phyloP scores from a whole-genome alignment of 257 asterid genomes.

The Scutellaria baicalensis region DNA sequence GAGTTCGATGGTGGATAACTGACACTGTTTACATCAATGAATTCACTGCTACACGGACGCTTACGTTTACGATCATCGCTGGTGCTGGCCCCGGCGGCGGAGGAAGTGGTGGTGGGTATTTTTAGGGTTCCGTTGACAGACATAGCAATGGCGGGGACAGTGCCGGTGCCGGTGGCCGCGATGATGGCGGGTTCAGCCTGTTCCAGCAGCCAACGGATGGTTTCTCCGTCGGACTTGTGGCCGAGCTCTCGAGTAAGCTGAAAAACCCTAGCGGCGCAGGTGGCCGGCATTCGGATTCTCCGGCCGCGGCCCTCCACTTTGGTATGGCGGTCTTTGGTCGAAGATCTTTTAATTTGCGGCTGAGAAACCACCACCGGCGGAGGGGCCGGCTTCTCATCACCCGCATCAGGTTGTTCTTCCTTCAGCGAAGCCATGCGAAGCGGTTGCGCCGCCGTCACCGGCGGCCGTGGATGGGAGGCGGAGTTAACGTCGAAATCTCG shows the following conservation, averaged over 20 bases:
- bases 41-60: constrained; percentile 18
- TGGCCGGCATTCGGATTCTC: constrained; percentile 66
- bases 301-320: constrained; percentile 75
- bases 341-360: constrained; percentile 34
- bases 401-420: constrained; percentile 25
- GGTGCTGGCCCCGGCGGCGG: constrained; percentile 5
- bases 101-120: constrained; percentile 38
- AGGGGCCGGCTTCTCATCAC: constrained; percentile 18
- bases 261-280: constrained; percentile 75
- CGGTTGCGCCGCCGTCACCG: constrained; percentile 22
- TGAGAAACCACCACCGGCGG: background rate
- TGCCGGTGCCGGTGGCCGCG: constrained; percentile 69
- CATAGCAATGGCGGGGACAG: constrained; percentile 63
- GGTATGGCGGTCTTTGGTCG: constrained; percentile 59
- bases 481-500: background rate
- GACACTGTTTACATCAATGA: constrained; percentile 18
- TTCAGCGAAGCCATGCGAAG: constrained; percentile 30
- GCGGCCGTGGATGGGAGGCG: background rate
- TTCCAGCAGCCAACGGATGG: constrained; percentile 68
- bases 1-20: background rate
- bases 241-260: constrained; percentile 76
- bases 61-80: constrained; percentile 26
- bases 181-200: constrained; percentile 64
- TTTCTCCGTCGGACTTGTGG: constrained; percentile 77
- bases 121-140: constrained; percentile 59